Conservation (phyloP, 2,329 filamentous ascomycete genomes). For the Metarhizium album region DNA sequence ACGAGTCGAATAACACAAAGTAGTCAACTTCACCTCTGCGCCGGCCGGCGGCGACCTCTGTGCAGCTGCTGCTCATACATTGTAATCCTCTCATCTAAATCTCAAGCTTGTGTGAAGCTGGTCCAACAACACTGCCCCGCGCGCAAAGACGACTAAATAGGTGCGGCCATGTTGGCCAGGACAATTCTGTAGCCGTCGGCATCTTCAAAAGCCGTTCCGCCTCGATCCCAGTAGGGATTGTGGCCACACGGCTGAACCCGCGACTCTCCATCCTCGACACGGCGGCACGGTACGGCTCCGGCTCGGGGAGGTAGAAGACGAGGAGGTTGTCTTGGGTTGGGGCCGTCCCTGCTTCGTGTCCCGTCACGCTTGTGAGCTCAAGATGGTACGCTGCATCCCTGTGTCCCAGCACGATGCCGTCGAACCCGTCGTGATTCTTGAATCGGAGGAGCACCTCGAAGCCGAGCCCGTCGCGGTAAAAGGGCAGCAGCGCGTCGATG, state of each 20-base stretch:
- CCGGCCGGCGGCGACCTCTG: not conserved
- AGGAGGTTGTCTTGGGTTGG: constrained; percentile 33
- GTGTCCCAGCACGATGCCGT: constrained; percentile 31
- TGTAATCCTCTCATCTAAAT: not conserved
- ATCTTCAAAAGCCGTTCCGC: constrained; percentile 33
- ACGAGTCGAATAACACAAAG: too few relatives aligned
- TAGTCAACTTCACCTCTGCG: not conserved
- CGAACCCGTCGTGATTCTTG: constrained; percentile 26
- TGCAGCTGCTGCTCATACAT: too few relatives aligned
- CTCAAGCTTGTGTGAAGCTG: not conserved
- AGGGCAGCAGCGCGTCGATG: constrained; percentile 26
- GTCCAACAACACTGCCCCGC: not conserved
- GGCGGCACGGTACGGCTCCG: constrained; percentile 16
- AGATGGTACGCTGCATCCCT: constrained; percentile 28
- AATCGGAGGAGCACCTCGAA: constrained; percentile 25
- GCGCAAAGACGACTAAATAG: not conserved
- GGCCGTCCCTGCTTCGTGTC: constrained; percentile 23
- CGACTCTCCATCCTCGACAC: constrained; percentile 22
- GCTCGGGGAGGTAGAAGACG: constrained; percentile 30
- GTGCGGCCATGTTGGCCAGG: constrained; percentile 20
- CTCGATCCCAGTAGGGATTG: constrained; percentile 34
- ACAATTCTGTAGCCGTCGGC: constrained; percentile 34
- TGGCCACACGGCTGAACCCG: constrained; percentile 24
- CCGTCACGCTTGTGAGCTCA: constrained; percentile 28
- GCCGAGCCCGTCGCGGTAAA: constrained; percentile 31